Conservation (phyloP, 176 grass and related monocot genomes). For the Cocos nucifera region DNA sequence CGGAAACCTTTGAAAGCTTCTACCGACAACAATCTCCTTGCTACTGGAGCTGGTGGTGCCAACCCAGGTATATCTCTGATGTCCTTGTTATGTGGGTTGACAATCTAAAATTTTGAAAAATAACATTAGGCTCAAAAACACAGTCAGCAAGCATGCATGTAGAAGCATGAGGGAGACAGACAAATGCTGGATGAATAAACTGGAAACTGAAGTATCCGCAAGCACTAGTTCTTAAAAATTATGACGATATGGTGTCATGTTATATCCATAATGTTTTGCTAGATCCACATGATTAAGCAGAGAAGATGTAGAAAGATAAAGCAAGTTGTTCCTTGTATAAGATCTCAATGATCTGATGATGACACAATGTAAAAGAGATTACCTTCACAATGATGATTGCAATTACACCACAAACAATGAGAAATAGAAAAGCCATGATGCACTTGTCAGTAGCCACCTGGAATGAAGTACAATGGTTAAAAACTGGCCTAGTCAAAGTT, state of each 20-base stretch:
- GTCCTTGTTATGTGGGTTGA: constrained; percentile 79
- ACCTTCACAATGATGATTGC: constrained; percentile 94
- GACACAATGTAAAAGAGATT: background rate
- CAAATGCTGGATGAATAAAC: no score
- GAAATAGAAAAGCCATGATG: constrained; percentile 72
- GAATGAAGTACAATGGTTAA: constrained; percentile 9
- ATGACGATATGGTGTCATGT: no score
- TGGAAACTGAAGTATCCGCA: no score
- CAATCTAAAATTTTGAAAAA: constrained; percentile 38
- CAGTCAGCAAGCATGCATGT: no score
- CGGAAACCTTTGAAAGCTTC: constrained; percentile 26
- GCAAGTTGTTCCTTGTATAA: no score
- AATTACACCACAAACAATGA: constrained; percentile 93
- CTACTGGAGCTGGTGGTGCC: constrained; percentile 77
- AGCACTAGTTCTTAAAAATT: no score
- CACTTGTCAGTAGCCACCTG: constrained; percentile 99
- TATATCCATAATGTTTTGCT: no score
- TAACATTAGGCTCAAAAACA: no score
- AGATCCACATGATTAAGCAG: no score
- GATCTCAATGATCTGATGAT: no score
- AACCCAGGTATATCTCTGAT: constrained; percentile 87
- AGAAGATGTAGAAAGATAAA: no score
- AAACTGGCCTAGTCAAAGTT: constrained; percentile 11
- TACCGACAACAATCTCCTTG: constrained; percentile 55
- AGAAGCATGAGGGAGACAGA: no score